Conservation (phyloP, 768 basidiomycete species). For the Lactarius sanguifluus region DNA sequence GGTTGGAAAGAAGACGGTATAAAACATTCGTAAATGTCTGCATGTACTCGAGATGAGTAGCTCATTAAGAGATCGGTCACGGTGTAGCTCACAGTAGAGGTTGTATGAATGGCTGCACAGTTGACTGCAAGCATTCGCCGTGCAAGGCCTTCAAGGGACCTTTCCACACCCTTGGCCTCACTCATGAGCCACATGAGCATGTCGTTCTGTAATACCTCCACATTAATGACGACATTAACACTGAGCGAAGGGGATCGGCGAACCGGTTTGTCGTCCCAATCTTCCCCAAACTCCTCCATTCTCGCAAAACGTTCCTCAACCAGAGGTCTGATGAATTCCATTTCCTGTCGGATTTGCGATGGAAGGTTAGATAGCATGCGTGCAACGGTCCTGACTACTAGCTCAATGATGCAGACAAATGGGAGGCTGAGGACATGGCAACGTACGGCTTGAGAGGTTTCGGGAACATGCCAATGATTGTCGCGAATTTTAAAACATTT, state of each 20-base stretch:
- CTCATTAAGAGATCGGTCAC: too few species aligned
- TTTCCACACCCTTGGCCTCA: conserved; percentile 35
- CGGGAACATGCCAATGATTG: neutral
- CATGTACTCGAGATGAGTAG: neutral
- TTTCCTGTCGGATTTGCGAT: neutral
- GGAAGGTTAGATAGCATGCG: conserved; percentile 8
- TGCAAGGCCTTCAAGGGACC: conserved; percentile 34
- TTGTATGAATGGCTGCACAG: conserved; percentile 40
- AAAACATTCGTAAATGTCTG: conserved; percentile 24
- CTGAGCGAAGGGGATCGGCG: neutral
- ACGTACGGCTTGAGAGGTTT: neutral
- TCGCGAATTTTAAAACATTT: neutral
- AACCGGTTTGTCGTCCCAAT: conserved; percentile 17
- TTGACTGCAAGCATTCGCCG: conserved; percentile 40
- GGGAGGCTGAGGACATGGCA: neutral
- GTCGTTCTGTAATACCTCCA: conserved; percentile 36
- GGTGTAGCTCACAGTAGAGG: conserved; percentile 34
- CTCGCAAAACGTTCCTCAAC: conserved; percentile 7
- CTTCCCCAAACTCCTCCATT: conserved; percentile 7
- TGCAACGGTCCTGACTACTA: neutral
- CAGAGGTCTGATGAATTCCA: conserved; percentile 6
- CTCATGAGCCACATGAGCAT: conserved; percentile 45
- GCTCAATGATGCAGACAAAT: neutral
- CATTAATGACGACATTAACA: conserved; percentile 3
- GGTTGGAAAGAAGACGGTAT: conserved; percentile 31